Percentiles rank a stretch among this genome's conserved stretches.
Evolutionary conservation across 441 rosid genomes (phyloP).

Genomic region (Euphorbia schlechtendalii): DNA sequence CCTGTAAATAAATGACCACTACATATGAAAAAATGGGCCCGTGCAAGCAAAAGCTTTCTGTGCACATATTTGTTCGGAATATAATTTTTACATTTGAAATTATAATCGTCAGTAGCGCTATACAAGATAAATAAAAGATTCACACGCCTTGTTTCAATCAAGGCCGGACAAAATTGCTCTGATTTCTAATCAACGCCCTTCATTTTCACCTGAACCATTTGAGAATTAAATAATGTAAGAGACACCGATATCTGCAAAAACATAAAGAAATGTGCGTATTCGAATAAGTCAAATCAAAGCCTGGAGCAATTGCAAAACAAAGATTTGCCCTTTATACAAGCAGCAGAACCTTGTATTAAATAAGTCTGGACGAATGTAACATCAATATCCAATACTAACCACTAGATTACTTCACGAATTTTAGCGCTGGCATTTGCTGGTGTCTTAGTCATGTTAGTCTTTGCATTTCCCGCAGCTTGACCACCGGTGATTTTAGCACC

Average conservation of each 20-base stretch:
- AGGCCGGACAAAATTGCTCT: background rate
- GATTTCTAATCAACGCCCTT: background rate
- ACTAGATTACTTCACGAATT: constrained; percentile 29
- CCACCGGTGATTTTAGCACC: constrained; percentile 44
- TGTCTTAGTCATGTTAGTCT: constrained; percentile 53
- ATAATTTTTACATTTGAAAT: background rate
- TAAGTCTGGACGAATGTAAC: too few relatives aligned
- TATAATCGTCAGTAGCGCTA: too few relatives aligned
- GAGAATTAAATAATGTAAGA: background rate
- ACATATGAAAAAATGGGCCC: too few relatives aligned
- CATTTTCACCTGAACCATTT: background rate
- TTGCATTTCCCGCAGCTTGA: constrained; percentile 52
- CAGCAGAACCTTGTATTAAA: too few relatives aligned
- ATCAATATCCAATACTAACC: constrained; percentile 15
- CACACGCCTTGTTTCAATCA: constrained; percentile 9
- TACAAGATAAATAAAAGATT: background rate
- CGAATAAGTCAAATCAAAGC: too few relatives aligned
- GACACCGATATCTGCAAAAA: too few relatives aligned
- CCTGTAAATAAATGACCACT: too few relatives aligned
- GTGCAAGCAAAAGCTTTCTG: too few relatives aligned
- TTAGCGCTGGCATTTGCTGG: constrained; percentile 48
- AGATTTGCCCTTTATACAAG: too few relatives aligned
- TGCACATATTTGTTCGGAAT: background rate
- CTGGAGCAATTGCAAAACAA: too few relatives aligned
- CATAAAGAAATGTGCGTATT: too few relatives aligned